These are phyloP conservation scores for Diplocarpon rosae DNA, from an alignment of 2,329 filamentous ascomycete species.

Conservation along the genomic window DNA sequence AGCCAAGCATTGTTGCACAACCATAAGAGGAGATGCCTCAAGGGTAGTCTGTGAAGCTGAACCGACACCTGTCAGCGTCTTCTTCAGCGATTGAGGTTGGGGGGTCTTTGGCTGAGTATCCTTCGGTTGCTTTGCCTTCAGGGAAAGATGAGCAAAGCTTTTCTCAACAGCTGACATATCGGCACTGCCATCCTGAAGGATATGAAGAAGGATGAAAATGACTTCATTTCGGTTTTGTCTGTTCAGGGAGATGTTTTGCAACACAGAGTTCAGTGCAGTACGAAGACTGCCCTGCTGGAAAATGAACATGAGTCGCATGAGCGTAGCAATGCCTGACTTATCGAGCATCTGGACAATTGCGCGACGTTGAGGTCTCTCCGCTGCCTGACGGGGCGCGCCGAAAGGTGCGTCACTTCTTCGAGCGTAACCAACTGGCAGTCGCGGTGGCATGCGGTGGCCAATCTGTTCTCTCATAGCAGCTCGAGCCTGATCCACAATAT, in stretches of 20 bases:
- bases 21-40: constrained; percentile 86
- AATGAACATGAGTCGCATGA: constrained; percentile 97
- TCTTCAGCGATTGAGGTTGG: constrained; percentile 65
- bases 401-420: constrained; percentile 39
- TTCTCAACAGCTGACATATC: constrained; percentile 90
- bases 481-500: constrained; percentile 78
- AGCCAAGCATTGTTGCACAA: constrained; percentile 89
- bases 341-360: constrained; percentile 94
- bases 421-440: constrained; percentile 27
- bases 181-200: constrained; percentile 88
- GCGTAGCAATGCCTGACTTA: constrained; percentile 88
- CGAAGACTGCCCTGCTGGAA: constrained; percentile 81
- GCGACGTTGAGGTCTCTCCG: constrained; percentile 56
- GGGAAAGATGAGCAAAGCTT: constrained; percentile 85
- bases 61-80: constrained; percentile 52
- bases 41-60: constrained; percentile 49
- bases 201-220: constrained; percentile 81
- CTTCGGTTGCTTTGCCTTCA: constrained; percentile 76
- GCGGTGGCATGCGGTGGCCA: constrained; percentile 8
- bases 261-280: constrained; percentile 71
- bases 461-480: constrained; percentile 42
- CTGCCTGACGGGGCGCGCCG: constrained; percentile 26
- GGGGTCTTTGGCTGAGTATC: constrained; percentile 60
- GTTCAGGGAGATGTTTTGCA: constrained; percentile 89
- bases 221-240: constrained; percentile 93